Evolutionary conservation across 495 filamentous ascomycete genomes (phyloP), one percentile per base, ranked within the genome.

Genomic region (Aspergillus nanangensis): DNA sequence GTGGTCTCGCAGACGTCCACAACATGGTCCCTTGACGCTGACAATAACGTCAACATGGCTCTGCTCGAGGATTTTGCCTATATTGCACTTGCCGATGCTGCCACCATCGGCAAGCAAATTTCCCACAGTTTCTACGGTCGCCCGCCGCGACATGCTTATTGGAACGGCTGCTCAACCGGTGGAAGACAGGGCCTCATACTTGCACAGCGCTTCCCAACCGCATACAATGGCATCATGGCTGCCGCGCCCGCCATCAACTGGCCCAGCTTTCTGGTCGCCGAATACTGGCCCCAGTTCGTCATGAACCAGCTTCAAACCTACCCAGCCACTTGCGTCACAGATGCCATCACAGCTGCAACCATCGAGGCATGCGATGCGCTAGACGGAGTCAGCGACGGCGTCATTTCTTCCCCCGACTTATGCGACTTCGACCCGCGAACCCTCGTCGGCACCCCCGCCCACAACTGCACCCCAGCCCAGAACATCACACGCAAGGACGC

Each of bases 221-320:
- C 64, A 4, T 77, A 79, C 50, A 79, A 88, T 51, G 84, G 84
- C n/a, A 78, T 81, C 13, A 53, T 85, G n/a, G 71, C 74, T 14
- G 75, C 72, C 5, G 72, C 77, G 14, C 74, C 65, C 11, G 57
- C 63, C 29, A 47, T 65, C 20, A 68, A 63, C 42, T 75, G 67
- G 55, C 62, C 62, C 15, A 65, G 65, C 19, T 53, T 76, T 7
- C 32, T 46, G 0, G 20, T 51, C 2, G 45, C 47, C 3, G 44
- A 40, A n/a, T 52, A 41, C 33, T 62, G 51, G 50, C 35, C 59
- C 1, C 47, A 49, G 31, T 42, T 58, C 19, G 27, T 53, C 14
- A 55, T 55, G 52, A 44, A 18, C 50, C 44, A 21, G 63, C 62
- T 20, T 65, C 5, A 58, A 48, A 18, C 17, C 56, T 70, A 63